Base-by-base conservation (phyloP, 2,329 filamentous ascomycete species). In the Colletotrichum viniferum region DNA sequence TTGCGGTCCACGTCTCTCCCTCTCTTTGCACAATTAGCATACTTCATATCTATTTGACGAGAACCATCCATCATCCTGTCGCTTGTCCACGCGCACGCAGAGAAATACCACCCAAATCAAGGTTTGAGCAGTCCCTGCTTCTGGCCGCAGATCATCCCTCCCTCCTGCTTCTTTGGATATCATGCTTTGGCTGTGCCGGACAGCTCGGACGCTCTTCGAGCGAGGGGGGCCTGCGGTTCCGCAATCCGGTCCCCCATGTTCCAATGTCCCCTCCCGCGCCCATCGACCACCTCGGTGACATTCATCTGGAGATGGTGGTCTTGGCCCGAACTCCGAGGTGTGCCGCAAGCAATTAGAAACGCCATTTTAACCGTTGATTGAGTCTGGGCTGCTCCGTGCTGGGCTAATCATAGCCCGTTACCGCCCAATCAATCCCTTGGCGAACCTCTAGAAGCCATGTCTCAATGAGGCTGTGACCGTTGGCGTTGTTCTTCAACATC, bases 81-180 rank as follows among this genome's bases (percentile, higher is more conserved):
- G 26, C 58, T 32, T 32, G 5, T 30, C 18, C 38, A 48, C 26
- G 38, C 14, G 43, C 16, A 24, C 18, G 32, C 26, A 62, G 14
- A 18, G 5, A 21, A 24, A 32, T 16, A 52, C 21, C 34, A 52
- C 34, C 36, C 16, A 32, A 65, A 55, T 61, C 21, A 74, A 74
- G 61, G 66, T 71, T 74, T 60, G 58, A 32, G 21, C 48, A 66
- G 60, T 55, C 52, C 36, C 36, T 62, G 63, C 34, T 16, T 65
- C 26, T 60, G 34, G 68, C 60, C 67, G 32, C 68, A 65, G 72
- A 74, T 74, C 67, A 55, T 55, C 67, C 43, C 24, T 34, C 38
- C 32, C 24, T 63, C 32, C n/a, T 32, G 24, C 36, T 74, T 56
- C 55, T 56, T 62, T 67, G 43, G 26, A 52, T 12, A 43, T 30